A percentile compares a stretch with the other conserved stretches of the same genome.
Conservation (phyloP, 768 basidiomycete genomes). For the Rhizopogon salebrosus region DNA sequence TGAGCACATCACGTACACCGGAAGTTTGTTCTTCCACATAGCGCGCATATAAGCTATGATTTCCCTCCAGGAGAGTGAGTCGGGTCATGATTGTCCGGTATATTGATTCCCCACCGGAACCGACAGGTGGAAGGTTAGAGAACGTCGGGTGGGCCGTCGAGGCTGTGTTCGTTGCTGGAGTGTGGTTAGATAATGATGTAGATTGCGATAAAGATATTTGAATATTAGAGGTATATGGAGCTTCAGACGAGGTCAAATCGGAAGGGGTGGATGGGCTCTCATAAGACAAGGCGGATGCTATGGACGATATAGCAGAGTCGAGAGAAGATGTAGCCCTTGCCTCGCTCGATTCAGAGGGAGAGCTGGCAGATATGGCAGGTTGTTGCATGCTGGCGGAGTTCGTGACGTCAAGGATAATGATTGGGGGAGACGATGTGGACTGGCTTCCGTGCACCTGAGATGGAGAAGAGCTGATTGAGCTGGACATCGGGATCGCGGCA, state of each 20-base stretch:
- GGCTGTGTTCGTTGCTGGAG: constrained; percentile 5
- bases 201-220: not conserved
- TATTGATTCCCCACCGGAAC: constrained; percentile 72
- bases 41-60: constrained; percentile 75
- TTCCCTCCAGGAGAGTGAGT: constrained; percentile 76
- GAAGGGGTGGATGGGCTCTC: not conserved
- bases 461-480: not conserved
- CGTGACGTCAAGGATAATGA: not conserved
- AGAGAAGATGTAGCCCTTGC: not conserved
- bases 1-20: constrained; percentile 69
- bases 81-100: constrained; percentile 97
- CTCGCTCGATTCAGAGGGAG: not conserved
- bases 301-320: not conserved
- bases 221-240: not conserved
- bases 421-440: not conserved
- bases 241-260: not conserved
- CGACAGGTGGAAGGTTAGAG: not conserved
- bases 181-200: not conserved
- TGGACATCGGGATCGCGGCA: not conserved
- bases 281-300: not conserved
- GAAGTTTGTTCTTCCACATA: constrained; percentile 90
- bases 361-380: not conserved
- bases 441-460: not conserved
- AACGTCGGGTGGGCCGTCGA: not conserved
- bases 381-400: not conserved